These are phyloP conservation scores for Poa annua DNA, from an alignment of 176 grass and related monocot genomes.

Conservation along the genomic window DNA sequence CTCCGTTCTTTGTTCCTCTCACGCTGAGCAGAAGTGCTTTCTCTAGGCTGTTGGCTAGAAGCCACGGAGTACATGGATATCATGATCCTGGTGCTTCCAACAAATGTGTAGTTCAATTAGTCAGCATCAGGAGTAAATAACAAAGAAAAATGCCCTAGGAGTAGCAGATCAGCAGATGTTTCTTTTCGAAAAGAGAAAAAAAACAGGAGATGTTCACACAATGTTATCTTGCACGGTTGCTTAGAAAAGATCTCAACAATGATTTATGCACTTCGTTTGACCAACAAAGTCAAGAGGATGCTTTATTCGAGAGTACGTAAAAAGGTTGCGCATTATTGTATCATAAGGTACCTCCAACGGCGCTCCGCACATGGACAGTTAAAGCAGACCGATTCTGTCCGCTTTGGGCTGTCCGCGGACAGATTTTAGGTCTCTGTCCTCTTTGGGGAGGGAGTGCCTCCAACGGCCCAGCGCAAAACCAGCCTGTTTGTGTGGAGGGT, in stretches of 20 bases:
- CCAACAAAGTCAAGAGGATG: conserved; percentile 14
- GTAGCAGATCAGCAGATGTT: neutral
- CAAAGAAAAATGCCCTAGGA: neutral
- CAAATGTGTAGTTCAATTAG: neutral
- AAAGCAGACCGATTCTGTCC: too few relatives aligned
- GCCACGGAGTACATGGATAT: neutral
- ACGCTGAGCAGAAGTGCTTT: neutral
- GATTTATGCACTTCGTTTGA: neutral
- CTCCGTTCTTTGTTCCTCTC: neutral
- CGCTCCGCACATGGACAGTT: too few relatives aligned
- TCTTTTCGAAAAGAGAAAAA: too few relatives aligned
- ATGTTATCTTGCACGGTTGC: neutral
- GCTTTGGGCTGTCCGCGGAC: too few relatives aligned
- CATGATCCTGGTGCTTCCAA: neutral
- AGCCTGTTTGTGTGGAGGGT: too few relatives aligned
- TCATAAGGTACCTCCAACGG: too few relatives aligned
- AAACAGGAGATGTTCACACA: neutral
- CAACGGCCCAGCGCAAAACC: too few relatives aligned
- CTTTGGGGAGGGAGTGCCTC: too few relatives aligned
- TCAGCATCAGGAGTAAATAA: neutral
- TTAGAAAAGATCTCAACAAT: neutral
- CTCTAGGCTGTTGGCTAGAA: neutral
- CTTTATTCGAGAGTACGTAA: neutral
- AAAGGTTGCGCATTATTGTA: neutral
- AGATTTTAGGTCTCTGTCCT: too few relatives aligned